A percentile compares a stretch with the other conserved stretches of the same genome.
phyloP scores from a whole-genome alignment of 495 filamentous ascomycete species.

The Tuber indicum region DNA sequence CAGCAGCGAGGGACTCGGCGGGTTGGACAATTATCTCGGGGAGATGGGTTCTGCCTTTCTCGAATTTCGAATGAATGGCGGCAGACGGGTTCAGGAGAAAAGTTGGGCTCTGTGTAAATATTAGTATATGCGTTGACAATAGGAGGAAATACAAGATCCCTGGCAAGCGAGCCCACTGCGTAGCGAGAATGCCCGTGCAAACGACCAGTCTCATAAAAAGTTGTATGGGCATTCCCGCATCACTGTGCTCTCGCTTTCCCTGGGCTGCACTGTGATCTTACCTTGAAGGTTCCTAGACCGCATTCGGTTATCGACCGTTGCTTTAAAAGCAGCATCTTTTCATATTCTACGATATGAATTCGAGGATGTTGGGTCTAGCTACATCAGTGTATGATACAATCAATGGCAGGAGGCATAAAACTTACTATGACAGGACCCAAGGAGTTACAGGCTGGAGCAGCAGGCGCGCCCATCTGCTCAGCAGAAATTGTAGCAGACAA shows the following conservation, averaged over 20 bases:
- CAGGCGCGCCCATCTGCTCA: not conserved
- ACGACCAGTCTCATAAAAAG: not conserved
- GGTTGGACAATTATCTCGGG: conserved; percentile 26
- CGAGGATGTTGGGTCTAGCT: not conserved
- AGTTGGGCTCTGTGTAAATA: not conserved
- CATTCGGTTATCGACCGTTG: not conserved
- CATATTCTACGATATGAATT: conserved; percentile 5
- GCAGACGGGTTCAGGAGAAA: conserved; percentile 3
- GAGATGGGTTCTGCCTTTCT: not conserved
- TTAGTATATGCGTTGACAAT: not conserved
- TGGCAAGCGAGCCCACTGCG: not conserved
- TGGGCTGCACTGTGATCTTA: not conserved
- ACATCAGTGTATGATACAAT: not conserved
- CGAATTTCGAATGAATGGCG: not conserved
- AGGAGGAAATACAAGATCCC: not conserved
- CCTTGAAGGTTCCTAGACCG: not conserved
- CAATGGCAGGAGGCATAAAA: not conserved
- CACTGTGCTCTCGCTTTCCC: not conserved
- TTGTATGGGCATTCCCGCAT: not conserved
- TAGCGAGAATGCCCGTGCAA: not conserved
- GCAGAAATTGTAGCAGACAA: not conserved
- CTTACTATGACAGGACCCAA: conserved; percentile 6
- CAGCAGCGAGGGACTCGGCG: conserved; percentile 12
- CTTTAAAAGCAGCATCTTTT: not conserved
- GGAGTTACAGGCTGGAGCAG: not conserved